phyloP scores from a whole-genome alignment of 2,329 filamentous ascomycete genomes.

The Leptographium flavum region DNA sequence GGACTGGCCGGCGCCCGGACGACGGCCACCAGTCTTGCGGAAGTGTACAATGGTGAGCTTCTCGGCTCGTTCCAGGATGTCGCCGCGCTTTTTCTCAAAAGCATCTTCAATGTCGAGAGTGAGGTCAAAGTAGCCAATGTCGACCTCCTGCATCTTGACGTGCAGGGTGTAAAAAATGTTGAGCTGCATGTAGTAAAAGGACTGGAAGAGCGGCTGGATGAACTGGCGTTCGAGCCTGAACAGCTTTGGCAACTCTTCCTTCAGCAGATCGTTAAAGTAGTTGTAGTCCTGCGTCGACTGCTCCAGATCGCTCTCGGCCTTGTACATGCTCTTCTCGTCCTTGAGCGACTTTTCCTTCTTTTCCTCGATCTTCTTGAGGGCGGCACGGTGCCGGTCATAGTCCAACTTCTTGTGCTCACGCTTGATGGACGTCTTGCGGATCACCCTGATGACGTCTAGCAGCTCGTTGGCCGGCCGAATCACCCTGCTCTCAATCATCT shows the following conservation, averaged over 20 bases:
- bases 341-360: conserved; percentile 95
- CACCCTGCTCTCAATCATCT: conserved; percentile 90
- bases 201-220: conserved; percentile 93
- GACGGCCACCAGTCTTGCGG: conserved; percentile 67
- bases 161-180: conserved; percentile 98
- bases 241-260: conserved; percentile 86
- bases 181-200: conserved; percentile 99
- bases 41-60: conserved; percentile 75
- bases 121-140: conserved; percentile 96
- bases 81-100: conserved; percentile 76
- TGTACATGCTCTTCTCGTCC: conserved; percentile 95
- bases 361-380: conserved; percentile 87
- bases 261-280: conserved; percentile 94
- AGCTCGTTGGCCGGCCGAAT: conserved; percentile 89
- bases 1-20: conserved; percentile 44
- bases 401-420: conserved; percentile 96
- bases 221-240: conserved; percentile 86
- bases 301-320: conserved; percentile 84
- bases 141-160: conserved; percentile 92
- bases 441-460: conserved; percentile 86
- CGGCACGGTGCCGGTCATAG: conserved; percentile 73
- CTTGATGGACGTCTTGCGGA: conserved; percentile 77
- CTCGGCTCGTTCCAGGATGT: conserved; percentile 76
- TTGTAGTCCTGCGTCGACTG: conserved; percentile 90
- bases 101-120: conserved; percentile 82